A percentile compares a stretch with the other conserved stretches of the same genome.
These are phyloP conservation scores for Leccinum fibrillosum DNA, from an alignment of 768 basidiomycete species.

Conservation along the genomic window DNA sequence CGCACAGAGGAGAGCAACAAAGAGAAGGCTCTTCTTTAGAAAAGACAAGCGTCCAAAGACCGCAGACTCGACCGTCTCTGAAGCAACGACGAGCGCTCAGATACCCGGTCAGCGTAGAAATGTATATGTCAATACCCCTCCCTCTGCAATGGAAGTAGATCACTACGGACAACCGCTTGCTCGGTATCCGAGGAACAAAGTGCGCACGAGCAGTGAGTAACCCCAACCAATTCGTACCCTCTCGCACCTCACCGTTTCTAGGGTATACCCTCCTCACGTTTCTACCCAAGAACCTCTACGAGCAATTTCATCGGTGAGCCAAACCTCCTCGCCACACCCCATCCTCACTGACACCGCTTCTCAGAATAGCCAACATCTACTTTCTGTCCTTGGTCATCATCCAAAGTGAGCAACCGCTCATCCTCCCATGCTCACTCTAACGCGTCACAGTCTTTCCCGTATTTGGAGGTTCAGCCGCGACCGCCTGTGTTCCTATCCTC, in stretches of 20 bases:
- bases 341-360: neutral
- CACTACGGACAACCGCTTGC: slow-evolving; percentile 70
- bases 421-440: slow-evolving; percentile 7
- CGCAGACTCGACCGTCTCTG: slow-evolving; percentile 30
- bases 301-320: slow-evolving; percentile 85
- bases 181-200: slow-evolving; percentile 90
- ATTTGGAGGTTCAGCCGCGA: slow-evolving; percentile 82
- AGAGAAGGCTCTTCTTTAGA: slow-evolving; percentile 57
- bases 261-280: slow-evolving; percentile 92
- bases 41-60: slow-evolving; percentile 44
- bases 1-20: slow-evolving; percentile 50
- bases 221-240: neutral
- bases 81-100: slow-evolving; percentile 24
- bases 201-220: slow-evolving; percentile 84
- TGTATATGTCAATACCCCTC: slow-evolving; percentile 75
- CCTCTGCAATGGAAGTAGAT: slow-evolving; percentile 64
- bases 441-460: slow-evolving; percentile 69
- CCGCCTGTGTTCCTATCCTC: slow-evolving; percentile 80
- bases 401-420: slow-evolving; percentile 49
- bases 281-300: slow-evolving; percentile 89
- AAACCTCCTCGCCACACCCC: too few species aligned
- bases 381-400: slow-evolving; percentile 82
- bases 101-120: slow-evolving; percentile 60
- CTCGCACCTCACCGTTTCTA: slow-evolving; percentile 27
- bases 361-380: slow-evolving; percentile 87